Evolutionary conservation across 768 basidiomycete genomes (phyloP).

Genomic region (Vararia minispora): DNA sequence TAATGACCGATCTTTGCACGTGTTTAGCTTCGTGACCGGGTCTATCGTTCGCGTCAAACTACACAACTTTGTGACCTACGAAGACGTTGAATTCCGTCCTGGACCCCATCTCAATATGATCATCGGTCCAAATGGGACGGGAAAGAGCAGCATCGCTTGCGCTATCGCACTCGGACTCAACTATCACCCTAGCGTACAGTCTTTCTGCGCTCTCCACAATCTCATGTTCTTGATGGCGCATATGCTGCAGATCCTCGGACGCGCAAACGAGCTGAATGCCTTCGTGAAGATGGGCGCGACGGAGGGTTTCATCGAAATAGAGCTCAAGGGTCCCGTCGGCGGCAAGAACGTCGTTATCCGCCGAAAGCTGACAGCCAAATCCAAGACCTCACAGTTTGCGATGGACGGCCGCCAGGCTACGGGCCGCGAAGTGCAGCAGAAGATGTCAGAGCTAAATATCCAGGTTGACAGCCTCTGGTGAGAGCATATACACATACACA

Average conservation of each 20-base stretch:
- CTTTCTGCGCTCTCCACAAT: not conserved
- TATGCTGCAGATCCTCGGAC: slow-evolving; percentile 59
- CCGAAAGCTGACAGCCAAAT: slow-evolving; percentile 50
- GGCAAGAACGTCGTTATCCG: slow-evolving; percentile 70
- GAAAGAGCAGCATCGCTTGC: slow-evolving; percentile 90
- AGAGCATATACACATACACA: no score
- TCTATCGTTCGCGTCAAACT: slow-evolving; percentile 86
- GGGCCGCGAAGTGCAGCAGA: slow-evolving; percentile 47
- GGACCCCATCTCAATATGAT: slow-evolving; percentile 96
- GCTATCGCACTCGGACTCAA: slow-evolving; percentile 83
- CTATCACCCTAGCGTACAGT: slow-evolving; percentile 39
- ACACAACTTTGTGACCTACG: slow-evolving; percentile 91
- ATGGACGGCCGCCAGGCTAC: slow-evolving; percentile 58
- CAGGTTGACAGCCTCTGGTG: slow-evolving; percentile 94
- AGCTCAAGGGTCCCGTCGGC: slow-evolving; percentile 63
- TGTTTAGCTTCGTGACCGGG: slow-evolving; percentile 87
- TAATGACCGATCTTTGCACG: no score
- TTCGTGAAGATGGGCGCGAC: slow-evolving; percentile 79
- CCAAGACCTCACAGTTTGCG: slow-evolving; percentile 50
- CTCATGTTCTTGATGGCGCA: not conserved
- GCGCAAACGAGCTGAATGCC: slow-evolving; percentile 62
- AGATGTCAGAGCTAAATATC: slow-evolving; percentile 68
- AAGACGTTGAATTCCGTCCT: slow-evolving; percentile 79
- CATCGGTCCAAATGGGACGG: slow-evolving; percentile 92
- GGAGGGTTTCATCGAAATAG: slow-evolving; percentile 78